A percentile compares a stretch with the other conserved stretches of the same genome.
These are phyloP conservation scores for Suhomyces yuchorum DNA, from an alignment of 1,139 yeast species.

Conservation along the genomic window DNA sequence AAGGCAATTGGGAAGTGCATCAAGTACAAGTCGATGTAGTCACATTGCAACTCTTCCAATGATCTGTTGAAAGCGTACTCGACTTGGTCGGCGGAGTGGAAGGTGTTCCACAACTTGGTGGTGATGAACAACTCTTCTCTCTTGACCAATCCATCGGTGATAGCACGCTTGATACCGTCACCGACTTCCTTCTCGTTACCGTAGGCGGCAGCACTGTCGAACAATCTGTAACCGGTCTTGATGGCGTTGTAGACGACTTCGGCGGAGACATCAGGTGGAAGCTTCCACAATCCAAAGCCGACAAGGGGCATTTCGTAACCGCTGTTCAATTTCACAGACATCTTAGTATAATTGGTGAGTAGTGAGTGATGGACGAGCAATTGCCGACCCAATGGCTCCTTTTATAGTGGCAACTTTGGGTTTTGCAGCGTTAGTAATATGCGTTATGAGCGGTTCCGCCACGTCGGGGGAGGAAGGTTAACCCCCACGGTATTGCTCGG, in stretches of 20 bases:
- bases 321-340: constrained; percentile 55
- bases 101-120: constrained; percentile 80
- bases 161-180: constrained; percentile 62
- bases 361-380: too few species aligned
- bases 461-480: neutral
- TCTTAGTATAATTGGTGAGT: constrained; percentile 8
- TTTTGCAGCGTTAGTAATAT: neutral
- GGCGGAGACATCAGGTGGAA: constrained; percentile 57
- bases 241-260: constrained; percentile 66
- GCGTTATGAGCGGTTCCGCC: neutral
- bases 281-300: constrained; percentile 73
- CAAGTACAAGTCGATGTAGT: constrained; percentile 71
- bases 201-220: constrained; percentile 79
- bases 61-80: constrained; percentile 62
- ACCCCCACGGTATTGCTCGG: neutral
- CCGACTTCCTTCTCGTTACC: constrained; percentile 80
- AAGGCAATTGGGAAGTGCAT: constrained; percentile 82
- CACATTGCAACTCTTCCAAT: constrained; percentile 63
- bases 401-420: neutral
- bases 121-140: constrained; percentile 76
- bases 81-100: constrained; percentile 66
- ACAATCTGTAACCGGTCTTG: constrained; percentile 70
- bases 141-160: constrained; percentile 65
- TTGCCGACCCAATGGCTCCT: neutral
- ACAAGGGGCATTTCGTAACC: constrained; percentile 64